Percentiles rank a stretch among this genome's conserved stretches.
Conservation (phyloP, 2,329 filamentous ascomycete species). For the Geoglossum cookeanum region DNA sequence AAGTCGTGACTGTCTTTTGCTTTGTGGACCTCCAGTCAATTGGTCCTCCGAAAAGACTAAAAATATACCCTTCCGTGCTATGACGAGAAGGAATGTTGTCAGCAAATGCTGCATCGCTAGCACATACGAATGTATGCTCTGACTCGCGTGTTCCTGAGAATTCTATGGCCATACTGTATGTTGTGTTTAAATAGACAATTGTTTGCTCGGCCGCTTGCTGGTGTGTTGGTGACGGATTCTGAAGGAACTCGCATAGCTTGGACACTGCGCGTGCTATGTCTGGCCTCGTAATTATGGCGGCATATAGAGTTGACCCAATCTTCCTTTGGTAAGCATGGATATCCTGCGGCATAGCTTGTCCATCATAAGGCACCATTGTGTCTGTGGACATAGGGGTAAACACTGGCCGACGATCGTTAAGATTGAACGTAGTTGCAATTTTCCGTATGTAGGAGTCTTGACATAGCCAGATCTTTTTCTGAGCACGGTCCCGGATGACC, state of each 20-base stretch:
- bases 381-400: constrained; percentile 7
- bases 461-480: constrained; percentile 6
- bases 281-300: constrained; percentile 5
- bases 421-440: constrained; percentile 9
- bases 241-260: neutral
- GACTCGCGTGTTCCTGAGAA: neutral
- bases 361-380: constrained; percentile 18
- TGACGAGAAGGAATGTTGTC: neutral
- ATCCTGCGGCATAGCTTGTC: constrained; percentile 13
- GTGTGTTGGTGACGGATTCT: constrained; percentile 5
- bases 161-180: neutral
- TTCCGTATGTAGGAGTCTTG: constrained; percentile 13
- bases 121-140: neutral
- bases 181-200: constrained; percentile 6
- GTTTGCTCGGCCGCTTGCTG: constrained; percentile 3
- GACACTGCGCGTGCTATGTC: no score
- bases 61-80: constrained; percentile 1
- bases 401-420: constrained; percentile 6
- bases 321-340: constrained; percentile 11
- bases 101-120: no score
- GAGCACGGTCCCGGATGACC: constrained; percentile 8
- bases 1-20: no score
- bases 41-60: neutral
- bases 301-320: constrained; percentile 7
- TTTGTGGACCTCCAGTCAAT: constrained; percentile 4